A percentile compares a stretch with the other conserved stretches of the same genome.
These are phyloP conservation scores for Neocallimastix lanati DNA, from an alignment of 192 early-diverging fungal species.

Conservation along the genomic window DNA sequence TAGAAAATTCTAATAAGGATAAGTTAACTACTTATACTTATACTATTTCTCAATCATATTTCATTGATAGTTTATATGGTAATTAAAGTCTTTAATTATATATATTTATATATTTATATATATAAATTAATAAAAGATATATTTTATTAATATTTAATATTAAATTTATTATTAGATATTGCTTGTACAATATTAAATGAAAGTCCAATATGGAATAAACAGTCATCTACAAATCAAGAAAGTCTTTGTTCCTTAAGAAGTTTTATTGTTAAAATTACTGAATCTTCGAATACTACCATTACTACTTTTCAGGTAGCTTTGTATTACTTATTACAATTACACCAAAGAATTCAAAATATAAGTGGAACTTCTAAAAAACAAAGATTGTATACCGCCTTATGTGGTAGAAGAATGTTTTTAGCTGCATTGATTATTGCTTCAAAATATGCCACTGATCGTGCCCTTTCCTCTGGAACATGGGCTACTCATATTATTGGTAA, in stretches of 20 bases:
- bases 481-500: background rate
- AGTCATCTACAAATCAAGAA: background rate
- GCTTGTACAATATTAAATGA: background rate
- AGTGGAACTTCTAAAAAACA: background rate
- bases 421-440: constrained; percentile 67
- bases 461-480: constrained; percentile 71
- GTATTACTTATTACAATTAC: background rate
- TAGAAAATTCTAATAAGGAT: background rate
- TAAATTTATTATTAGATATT: background rate
- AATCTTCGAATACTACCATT: background rate
- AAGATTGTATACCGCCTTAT: constrained; percentile 6
- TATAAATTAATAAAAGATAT: no score
- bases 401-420: constrained; percentile 66
- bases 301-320: background rate
- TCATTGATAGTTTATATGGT: background rate
- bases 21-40: background rate
- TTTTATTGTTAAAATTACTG: background rate
- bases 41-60: background rate
- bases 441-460: constrained; percentile 68
- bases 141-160: no score
- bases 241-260: background rate
- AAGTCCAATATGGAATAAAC: background rate
- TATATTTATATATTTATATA: no score
- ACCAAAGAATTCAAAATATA: background rate
- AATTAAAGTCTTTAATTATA: no score